A percentile compares a stretch with the other conserved stretches of the same genome.
Evolutionary conservation across 495 filamentous ascomycete species (phyloP).

Genomic region (Neohortaea acidophila): DNA sequence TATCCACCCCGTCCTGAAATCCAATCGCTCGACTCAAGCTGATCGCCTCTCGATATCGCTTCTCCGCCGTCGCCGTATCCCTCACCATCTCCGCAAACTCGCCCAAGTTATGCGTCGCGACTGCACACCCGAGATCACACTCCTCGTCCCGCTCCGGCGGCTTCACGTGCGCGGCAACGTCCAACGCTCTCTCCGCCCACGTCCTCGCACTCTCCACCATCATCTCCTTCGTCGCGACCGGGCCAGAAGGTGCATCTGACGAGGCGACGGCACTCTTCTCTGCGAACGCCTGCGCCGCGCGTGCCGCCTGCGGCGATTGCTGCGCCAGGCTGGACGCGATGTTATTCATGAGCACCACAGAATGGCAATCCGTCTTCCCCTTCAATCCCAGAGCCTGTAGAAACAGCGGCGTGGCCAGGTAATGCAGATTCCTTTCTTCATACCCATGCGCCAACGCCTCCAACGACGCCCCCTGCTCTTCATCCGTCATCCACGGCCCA

Average conservation of each 20-base stretch:
- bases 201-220: constrained; percentile 45
- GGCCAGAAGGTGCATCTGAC: constrained; percentile 1
- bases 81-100: constrained; percentile 62
- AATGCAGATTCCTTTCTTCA: constrained; percentile 47
- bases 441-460: constrained; percentile 65
- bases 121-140: constrained; percentile 74
- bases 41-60: constrained; percentile 47
- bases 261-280: not conserved
- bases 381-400: constrained; percentile 60
- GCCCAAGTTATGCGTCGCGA: constrained; percentile 72
- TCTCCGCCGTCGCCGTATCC: constrained; percentile 45
- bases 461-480: constrained; percentile 56
- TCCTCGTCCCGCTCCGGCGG: constrained; percentile 52
- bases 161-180: constrained; percentile 39
- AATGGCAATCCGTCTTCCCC: constrained; percentile 44
- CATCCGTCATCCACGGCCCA: constrained; percentile 58
- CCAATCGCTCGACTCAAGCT: constrained; percentile 46
- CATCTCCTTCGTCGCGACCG: constrained; percentile 26
- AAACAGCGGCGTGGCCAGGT: constrained; percentile 75
- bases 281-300: constrained; percentile 11
- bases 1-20: constrained; percentile 44
- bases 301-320: constrained; percentile 36
- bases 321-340: constrained; percentile 51
- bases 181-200: constrained; percentile 66
- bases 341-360: constrained; percentile 69